phyloP scores from a whole-genome alignment of 83 land plant genomes.

The Picea mariana region DNA sequence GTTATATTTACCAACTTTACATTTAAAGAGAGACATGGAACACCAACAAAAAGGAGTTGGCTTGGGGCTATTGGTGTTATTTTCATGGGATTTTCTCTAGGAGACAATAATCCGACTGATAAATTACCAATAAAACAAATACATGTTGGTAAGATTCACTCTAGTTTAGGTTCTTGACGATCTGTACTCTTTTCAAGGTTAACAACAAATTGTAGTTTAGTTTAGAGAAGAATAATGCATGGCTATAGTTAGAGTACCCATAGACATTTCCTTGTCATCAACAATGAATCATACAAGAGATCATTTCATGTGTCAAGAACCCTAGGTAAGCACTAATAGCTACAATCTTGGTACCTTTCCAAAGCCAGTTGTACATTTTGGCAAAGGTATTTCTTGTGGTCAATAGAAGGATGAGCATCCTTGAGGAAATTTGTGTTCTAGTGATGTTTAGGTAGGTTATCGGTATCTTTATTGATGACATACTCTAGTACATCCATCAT shows the following conservation, averaged over 20 bases:
- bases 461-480: conserved; percentile 55
- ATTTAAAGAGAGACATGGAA: no score
- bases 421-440: conserved; percentile 70
- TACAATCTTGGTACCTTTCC: conserved; percentile 75
- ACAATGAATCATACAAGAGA: conserved; percentile 50
- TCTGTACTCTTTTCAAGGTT: no score
- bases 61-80: no score
- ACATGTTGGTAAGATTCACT: no score
- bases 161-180: no score
- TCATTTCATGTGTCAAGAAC: conserved; percentile 82
- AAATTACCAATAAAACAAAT: no score
- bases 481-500: conserved; percentile 50
- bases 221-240: no score
- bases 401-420: conserved; percentile 82
- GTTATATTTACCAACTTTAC: no score
- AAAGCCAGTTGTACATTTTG: conserved; percentile 40
- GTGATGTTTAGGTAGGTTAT: conserved; percentile 79
- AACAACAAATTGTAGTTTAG: no score
- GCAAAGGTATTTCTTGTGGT: conserved; percentile 36
- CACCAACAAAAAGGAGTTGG: no score
- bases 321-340: conserved; percentile 87
- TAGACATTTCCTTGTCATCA: neutral
- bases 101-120: no score
- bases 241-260: neutral
- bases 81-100: no score